A percentile compares a stretch with the other conserved stretches of the same genome.
Evolutionary conservation across 371 early-diverging fungal species (phyloP).

Genomic region (Apophysomyces elegans): DNA sequence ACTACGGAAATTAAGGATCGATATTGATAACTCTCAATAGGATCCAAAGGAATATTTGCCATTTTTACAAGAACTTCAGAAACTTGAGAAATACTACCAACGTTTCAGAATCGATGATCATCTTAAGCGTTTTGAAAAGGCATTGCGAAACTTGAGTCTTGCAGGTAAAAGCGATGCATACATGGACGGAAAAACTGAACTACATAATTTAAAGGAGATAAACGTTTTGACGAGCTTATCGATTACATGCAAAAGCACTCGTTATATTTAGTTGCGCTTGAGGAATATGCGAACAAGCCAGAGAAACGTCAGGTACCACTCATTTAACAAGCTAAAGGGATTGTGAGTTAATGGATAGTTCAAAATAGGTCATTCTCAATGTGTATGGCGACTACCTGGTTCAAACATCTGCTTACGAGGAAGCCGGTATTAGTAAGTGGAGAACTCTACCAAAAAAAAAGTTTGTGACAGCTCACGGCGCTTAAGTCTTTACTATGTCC

Average conservation of each 20-base stretch:
- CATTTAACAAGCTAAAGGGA: background rate
- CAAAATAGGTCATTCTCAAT: conserved; percentile 49
- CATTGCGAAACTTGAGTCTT: conserved; percentile 70
- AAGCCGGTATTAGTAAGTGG: conserved; percentile 67
- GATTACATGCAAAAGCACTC: conserved; percentile 67
- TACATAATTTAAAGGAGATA: conserved; percentile 38
- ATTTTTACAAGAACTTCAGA: conserved; percentile 83
- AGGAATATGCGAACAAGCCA: conserved; percentile 54
- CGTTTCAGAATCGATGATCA: conserved; percentile 89
- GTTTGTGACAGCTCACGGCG: background rate
- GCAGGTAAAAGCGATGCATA: conserved; percentile 44
- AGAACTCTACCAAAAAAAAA: background rate
- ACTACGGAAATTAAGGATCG: background rate
- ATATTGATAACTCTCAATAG: conserved; percentile 17
- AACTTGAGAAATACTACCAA: conserved; percentile 74
- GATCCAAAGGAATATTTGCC: conserved; percentile 96
- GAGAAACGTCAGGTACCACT: conserved; percentile 39
- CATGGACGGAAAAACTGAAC: background rate
- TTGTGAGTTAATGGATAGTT: conserved; percentile 13
- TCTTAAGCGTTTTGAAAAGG: conserved; percentile 71
- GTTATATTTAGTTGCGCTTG: conserved; percentile 68
- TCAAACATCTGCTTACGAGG: conserved; percentile 58
- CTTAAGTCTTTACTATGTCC: conserved; percentile 66
- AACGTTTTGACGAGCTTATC: conserved; percentile 69
- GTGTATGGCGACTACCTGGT: conserved; percentile 72